Evolutionary conservation across 495 filamentous ascomycete genomes (phyloP), one percentile per base, ranked within the genome.

Genomic region (Jackrogersella minutella): DNA sequence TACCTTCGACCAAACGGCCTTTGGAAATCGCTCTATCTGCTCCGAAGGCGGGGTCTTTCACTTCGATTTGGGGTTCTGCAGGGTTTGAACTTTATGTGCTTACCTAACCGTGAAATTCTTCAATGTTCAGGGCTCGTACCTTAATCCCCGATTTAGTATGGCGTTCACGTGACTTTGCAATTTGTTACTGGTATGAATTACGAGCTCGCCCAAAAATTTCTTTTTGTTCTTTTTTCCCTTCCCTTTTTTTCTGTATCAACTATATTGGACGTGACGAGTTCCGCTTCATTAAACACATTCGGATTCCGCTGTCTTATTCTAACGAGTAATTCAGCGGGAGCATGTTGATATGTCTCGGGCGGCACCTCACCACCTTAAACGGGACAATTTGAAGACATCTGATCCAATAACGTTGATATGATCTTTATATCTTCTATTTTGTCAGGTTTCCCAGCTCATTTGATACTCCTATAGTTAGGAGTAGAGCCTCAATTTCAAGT

Each of bases 261-360:
- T 85, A 86, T 71, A 85, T 79, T 81, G 79, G 81, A 78, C 55
- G 69, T 83, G 83, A 86, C 80, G 84, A 86, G 82, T 49, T 75
- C 72, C 74, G 78, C 77, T 80, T 77, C 72, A 69, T 71, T 61
- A 52, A 33, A 58, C 74, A 76, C 43, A 77, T 49, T 73, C 65
- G 73, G 73, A 72, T 70, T 79, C 78, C 76, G 60, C 69, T 43
- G 36, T 41, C 26, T 39, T 52, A 47, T 33, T 70, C 58, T 57
- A 55, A 59, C 7, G 44, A 56, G 37, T 59, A 26, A 60, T 40
- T 36, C 19, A 28, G 72, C 73, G 75, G 79, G 76, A 77, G 78
- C 72, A 78, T 83, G 83, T 77, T 81, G 83, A 84, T 58, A 84
- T 87, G 84, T 82, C 74, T 64, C 80, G 69, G 80, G 81, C 80